Evolutionary conservation across 768 basidiomycete species (phyloP).

Genomic region (Pisolithus tinctorius): DNA sequence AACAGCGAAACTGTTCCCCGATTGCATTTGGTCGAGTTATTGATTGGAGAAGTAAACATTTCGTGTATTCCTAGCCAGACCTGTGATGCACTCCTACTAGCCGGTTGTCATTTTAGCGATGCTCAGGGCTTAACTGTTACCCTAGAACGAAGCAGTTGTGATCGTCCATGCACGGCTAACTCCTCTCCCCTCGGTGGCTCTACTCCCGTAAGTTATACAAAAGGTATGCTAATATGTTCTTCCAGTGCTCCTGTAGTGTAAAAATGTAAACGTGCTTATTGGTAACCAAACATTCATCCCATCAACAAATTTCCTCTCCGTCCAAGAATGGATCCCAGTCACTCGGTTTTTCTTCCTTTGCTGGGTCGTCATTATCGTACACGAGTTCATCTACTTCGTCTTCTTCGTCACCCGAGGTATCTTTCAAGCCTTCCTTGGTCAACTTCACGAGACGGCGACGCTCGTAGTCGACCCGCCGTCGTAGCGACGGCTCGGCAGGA

Average conservation of each 20-base stretch:
- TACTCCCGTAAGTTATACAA: not conserved
- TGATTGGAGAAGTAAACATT: not conserved
- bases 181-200: no score
- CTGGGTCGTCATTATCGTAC: constrained; percentile 12
- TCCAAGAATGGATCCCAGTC: constrained; percentile 27
- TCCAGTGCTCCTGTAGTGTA: not conserved
- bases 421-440: constrained; percentile 24
- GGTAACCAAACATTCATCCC: not conserved
- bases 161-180: no score
- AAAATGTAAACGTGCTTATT: not conserved
- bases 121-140: no score
- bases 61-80: not conserved
- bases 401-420: constrained; percentile 19
- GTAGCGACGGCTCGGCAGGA: constrained; percentile 18
- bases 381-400: constrained; percentile 14
- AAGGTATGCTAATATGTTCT: not conserved
- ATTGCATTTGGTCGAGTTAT: not conserved
- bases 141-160: no score
- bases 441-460: constrained; percentile 21
- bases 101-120: no score
- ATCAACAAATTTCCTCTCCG: constrained; percentile 17
- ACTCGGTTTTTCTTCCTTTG: constrained; percentile 22
- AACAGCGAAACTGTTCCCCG: not conserved
- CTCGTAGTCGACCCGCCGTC: constrained; percentile 26
- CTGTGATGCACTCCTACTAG: not conserved